phyloP scores from a whole-genome alignment of 208 protist genomes.

The Leishmania martiniquensis region DNA sequence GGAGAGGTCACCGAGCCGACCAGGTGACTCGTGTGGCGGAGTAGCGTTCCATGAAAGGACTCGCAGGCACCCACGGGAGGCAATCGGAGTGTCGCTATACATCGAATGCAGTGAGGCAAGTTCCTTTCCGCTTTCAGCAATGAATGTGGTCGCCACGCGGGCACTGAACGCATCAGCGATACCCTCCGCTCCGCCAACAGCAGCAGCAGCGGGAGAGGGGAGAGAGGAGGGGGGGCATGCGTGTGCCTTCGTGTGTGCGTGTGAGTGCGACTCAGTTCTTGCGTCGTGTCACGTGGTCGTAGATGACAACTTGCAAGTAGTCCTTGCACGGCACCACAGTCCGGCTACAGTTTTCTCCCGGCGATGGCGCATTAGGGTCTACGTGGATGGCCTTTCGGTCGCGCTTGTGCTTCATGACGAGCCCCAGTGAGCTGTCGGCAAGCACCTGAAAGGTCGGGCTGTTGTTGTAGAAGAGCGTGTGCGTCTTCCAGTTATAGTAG shows the following conservation, averaged over 20 bases:
- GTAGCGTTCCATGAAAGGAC: neutral
- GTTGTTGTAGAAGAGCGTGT: conserved; percentile 95
- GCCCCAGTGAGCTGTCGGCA: conserved; percentile 95
- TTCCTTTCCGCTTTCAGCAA: neutral
- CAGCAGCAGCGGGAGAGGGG: neutral
- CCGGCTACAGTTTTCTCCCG: conserved; percentile 94
- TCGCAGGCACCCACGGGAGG: neutral
- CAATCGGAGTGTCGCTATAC: neutral
- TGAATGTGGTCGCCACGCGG: neutral
- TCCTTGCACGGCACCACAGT: conserved; percentile 94
- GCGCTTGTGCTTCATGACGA: conserved; percentile 98
- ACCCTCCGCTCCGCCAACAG: too few species aligned
- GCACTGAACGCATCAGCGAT: neutral
- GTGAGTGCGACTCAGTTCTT: conserved; percentile 73
- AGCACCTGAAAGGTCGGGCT: conserved; percentile 97
- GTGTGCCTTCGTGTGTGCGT: neutral
- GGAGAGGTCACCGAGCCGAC: neutral
- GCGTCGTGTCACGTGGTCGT: conserved; percentile 91
- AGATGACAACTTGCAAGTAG: conserved; percentile 95
- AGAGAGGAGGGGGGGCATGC: too few species aligned
- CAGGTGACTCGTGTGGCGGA: neutral
- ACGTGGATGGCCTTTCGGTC: conserved; percentile 98
- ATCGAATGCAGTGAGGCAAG: neutral
- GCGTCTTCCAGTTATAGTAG: conserved; percentile 99
- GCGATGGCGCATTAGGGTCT: conserved; percentile 90